A percentile compares a stretch with the other conserved stretches of the same genome.
phyloP scores from a whole-genome alignment of 345 rosid species.

The Fremontodendron californicum region DNA sequence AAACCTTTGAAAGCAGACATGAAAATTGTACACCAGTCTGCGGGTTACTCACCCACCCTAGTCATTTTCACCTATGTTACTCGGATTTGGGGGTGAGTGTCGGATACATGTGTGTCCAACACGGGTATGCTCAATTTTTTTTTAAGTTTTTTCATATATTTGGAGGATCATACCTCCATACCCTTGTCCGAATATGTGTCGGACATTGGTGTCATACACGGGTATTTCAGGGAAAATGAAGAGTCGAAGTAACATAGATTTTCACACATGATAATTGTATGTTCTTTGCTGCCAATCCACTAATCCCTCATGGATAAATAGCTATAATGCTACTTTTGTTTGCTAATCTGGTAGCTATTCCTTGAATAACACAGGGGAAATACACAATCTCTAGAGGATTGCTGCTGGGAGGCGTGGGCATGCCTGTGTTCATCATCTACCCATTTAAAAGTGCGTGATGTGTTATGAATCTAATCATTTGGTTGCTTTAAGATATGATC shows the following conservation, averaged over 20 bases:
- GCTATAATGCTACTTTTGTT: slow-evolving; percentile 2
- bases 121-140: too few species aligned
- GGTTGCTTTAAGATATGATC: slow-evolving; percentile 9
- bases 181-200: too few species aligned
- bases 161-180: too few species aligned
- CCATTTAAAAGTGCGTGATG: slow-evolving; percentile 63
- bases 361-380: slow-evolving; percentile 46
- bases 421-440: slow-evolving; percentile 88
- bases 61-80: too few species aligned
- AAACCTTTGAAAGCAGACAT: neutral
- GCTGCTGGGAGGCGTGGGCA: slow-evolving; percentile 99
- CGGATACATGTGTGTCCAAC: too few species aligned
- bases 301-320: neutral
- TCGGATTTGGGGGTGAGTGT: too few species aligned
- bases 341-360: slow-evolving; percentile 12
- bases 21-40: neutral
- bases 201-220: too few species aligned
- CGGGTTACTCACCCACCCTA: neutral
- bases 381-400: slow-evolving; percentile 67
- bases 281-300: neutral
- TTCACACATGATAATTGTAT: neutral
- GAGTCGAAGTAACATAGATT: neutral
- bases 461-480: slow-evolving; percentile 16
- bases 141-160: too few species aligned
- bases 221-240: too few species aligned